Evolutionary conservation across 495 filamentous ascomycete species (phyloP), one percentile per base, ranked within the genome.

Genomic region (Xylaria curta): DNA sequence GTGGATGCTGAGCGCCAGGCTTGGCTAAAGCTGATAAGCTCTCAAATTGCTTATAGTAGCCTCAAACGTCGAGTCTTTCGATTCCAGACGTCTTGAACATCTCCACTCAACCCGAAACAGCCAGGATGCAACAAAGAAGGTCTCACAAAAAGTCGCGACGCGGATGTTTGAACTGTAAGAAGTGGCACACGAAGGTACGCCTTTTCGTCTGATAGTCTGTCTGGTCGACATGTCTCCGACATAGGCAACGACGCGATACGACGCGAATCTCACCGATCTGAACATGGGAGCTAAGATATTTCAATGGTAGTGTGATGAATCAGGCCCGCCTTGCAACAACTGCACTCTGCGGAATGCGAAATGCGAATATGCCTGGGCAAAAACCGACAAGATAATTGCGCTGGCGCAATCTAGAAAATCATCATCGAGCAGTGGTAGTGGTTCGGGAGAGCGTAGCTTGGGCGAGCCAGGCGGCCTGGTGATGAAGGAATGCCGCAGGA

Each of bases 91-190:
- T 56, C 33, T 56, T 12, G 13, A 24, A 42, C 65, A 24, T 15
- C 36, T 36, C 51, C 40, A 24, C 12, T 28, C 47, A 21, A 26
- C n/a, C 56, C 31, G 15, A 36, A 31, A 24, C 56, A 9, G 42
- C 40, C 38, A 66, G 33, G 51, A 82, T 81, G 79, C 75, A 81
- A 59, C 79, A 79, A 46, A 66, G 80, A 71, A 69, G 77, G 66
- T 80, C 79, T 63, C 80, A 82, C 68, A 81, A 77, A 62, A 82
- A 82, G 71, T 82, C 80, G 2, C 77, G 80, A 13, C 77, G 78
- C 53, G 80, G 80, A 17, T 82, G 80, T 68, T 71, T 74, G 67
- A 82, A 82, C 66, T 82, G 80, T 69, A 82, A 82, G 49, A 81
- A 78, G 69, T 76, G 80, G 76, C 80, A 81, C 46, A 77, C 78